Evolutionary conservation across 345 rosid species (phyloP).

Genomic region (Conringia planisiliqua): DNA sequence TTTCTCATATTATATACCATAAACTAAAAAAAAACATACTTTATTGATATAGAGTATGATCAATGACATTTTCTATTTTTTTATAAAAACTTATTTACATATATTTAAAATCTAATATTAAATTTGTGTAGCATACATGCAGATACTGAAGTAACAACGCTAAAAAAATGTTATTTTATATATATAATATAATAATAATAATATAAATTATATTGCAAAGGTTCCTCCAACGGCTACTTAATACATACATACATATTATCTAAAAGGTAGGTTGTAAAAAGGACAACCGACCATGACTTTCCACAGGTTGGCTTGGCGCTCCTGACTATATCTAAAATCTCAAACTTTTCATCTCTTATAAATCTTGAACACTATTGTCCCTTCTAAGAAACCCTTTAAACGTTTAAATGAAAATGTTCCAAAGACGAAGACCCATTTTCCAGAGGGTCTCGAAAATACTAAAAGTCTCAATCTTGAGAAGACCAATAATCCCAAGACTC

Average conservation of each 20-base stretch:
- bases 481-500: conserved; percentile 40
- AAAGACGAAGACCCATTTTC: conserved; percentile 27
- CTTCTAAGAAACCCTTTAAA: background rate
- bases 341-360: background rate
- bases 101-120: too few species aligned
- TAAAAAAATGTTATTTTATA: too few species aligned
- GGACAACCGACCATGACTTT: conserved; percentile 32
- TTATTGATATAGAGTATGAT: too few species aligned
- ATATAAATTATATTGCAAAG: background rate
- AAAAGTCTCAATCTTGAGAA: conserved; percentile 40
- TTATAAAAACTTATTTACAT: too few species aligned
- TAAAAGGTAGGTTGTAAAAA: conserved; percentile 8
- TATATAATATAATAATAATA: background rate
- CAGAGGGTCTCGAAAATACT: conserved; percentile 39
- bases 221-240: conserved; percentile 26
- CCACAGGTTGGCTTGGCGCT: conserved; percentile 25
- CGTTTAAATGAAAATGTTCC: conserved; percentile 9
- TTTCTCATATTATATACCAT: too few species aligned
- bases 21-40: too few species aligned
- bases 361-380: background rate
- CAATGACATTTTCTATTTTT: too few species aligned
- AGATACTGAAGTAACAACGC: too few species aligned
- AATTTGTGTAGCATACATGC: too few species aligned
- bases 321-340: conserved; percentile 4
- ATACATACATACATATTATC: background rate